These are phyloP conservation scores for Trichoderma sp. DNA, from an alignment of 2,329 filamentous ascomycete species.

Conservation along the genomic window DNA sequence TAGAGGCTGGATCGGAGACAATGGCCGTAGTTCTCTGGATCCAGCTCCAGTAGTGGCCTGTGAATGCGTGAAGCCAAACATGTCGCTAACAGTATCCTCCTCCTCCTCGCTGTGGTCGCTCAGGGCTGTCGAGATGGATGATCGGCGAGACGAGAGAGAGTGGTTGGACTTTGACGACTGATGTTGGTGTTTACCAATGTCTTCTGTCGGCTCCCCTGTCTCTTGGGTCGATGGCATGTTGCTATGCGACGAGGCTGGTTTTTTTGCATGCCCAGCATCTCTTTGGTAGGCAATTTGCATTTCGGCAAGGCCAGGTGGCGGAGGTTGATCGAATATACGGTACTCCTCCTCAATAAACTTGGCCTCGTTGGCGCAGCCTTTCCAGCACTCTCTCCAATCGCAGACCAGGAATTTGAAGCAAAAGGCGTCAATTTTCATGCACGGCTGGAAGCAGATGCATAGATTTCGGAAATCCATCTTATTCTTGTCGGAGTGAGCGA, in stretches of 20 bases:
- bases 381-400: conserved; percentile 96
- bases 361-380: conserved; percentile 89
- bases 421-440: conserved; percentile 92
- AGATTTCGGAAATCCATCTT: conserved; percentile 98
- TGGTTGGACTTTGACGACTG: conserved; percentile 46
- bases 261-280: conserved; percentile 27
- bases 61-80: conserved; percentile 24
- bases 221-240: conserved; percentile 51
- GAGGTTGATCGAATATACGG: conserved; percentile 58
- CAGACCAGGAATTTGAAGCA: conserved; percentile 95
- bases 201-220: conserved; percentile 30
- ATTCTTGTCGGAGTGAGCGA: conserved; percentile 92
- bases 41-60: conserved; percentile 28
- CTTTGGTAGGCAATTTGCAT: conserved; percentile 35
- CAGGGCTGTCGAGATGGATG: conserved; percentile 49
- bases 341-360: conserved; percentile 74
- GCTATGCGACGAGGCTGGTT: conserved; percentile 60
- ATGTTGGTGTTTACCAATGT: conserved; percentile 48
- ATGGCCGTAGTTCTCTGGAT: conserved; percentile 50
- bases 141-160: conserved; percentile 46
- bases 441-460: conserved; percentile 95
- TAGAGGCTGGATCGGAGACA: conserved; percentile 67
- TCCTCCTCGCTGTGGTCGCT: conserved; percentile 47
- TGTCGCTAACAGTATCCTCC: conserved; percentile 24
- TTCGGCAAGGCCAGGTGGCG: conserved; percentile 52